These are phyloP conservation scores for Anisodus acutangulus DNA, from an alignment of 257 asterid species.

Conservation along the genomic window DNA sequence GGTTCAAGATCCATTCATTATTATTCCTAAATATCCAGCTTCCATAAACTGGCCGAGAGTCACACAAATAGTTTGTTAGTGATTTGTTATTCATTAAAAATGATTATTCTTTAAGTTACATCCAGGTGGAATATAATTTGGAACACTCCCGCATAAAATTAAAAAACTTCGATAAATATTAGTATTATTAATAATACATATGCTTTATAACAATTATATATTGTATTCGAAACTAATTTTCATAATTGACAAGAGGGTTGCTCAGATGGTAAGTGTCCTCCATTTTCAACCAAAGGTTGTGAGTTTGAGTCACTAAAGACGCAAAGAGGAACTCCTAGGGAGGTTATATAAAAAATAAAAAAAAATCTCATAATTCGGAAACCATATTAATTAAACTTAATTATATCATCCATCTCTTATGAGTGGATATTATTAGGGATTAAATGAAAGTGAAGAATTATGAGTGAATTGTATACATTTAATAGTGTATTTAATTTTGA, in stretches of 20 bases:
- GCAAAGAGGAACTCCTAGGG: too few relatives aligned
- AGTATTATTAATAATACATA: neutral
- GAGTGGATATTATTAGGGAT: neutral
- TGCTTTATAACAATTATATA: neutral
- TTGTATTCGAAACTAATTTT: neutral
- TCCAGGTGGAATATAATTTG: neutral
- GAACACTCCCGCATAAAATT: neutral
- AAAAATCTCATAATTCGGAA: too few relatives aligned
- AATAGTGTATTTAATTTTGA: too few relatives aligned
- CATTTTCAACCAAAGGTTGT: too few relatives aligned
- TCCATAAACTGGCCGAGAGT: neutral
- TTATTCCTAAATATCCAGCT: neutral
- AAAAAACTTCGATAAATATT: neutral
- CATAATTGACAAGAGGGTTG: too few relatives aligned
- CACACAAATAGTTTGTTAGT: constrained; percentile 1
- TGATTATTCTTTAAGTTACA: constrained; percentile 11
- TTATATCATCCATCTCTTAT: too few relatives aligned
- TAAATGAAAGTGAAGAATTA: too few relatives aligned
- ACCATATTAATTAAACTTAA: too few relatives aligned
- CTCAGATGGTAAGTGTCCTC: too few relatives aligned
- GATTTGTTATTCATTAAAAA: constrained; percentile 13
- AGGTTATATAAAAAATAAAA: too few relatives aligned
- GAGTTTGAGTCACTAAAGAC: too few relatives aligned
- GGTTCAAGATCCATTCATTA: too few relatives aligned
- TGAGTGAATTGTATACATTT: neutral